Base-by-base conservation (phyloP, 2,329 filamentous ascomycete genomes). In the Corynespora cassiicola region DNA sequence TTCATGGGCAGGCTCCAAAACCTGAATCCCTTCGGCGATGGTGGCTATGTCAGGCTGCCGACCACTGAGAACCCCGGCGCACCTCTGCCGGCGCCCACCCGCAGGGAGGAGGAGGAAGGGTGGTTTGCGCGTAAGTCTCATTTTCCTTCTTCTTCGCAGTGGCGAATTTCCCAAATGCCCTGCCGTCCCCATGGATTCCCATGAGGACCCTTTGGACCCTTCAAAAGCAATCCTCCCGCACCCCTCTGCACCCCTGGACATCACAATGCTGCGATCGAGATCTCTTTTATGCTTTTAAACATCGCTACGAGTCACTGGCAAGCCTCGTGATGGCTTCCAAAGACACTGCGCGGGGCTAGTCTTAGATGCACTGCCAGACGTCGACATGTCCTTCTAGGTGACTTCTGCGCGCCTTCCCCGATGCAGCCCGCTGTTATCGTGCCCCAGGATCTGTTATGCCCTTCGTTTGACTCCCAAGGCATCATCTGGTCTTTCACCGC, bases 51-150 rank as follows among this genome's bases (percentile, higher is more conserved):
- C 53, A 85, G 88, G 68, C 83, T 99, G 32, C 92, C 94, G 39
- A 94, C 89, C 34, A 85, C 85, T 55, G 91, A 96, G 45, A 79
- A 80, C 54, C 78, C 88, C 22, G 90, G 90, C 31, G 90, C 92
- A 50, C 90, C 91, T 52, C 75, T 96, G 32, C 92, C 92, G 35
- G 90, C 90, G 45, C 83, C 89, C 47, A 88, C 70, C 64, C 81
- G 91, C 61, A 84, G 91, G 57, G 91, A 96, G 65, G 94, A 97
- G 71, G 92, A 97, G 66, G 94, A 96, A 73, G 88, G 86, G 50
- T 96, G 88, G 84, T 91, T 96, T 82, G 86, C 88, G 62, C 77
- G 94, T 99, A 82, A 92, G 94, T 63, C 36, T 35, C 29, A n/a
- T n/a, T n/a, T 84, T 59, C 67, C 30, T 44, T 42, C 36, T 57